Percentiles rank a stretch among this genome's conserved stretches.
Evolutionary conservation across 2,329 filamentous ascomycete species (phyloP).

Genomic region (Paramyrothecium roridum): DNA sequence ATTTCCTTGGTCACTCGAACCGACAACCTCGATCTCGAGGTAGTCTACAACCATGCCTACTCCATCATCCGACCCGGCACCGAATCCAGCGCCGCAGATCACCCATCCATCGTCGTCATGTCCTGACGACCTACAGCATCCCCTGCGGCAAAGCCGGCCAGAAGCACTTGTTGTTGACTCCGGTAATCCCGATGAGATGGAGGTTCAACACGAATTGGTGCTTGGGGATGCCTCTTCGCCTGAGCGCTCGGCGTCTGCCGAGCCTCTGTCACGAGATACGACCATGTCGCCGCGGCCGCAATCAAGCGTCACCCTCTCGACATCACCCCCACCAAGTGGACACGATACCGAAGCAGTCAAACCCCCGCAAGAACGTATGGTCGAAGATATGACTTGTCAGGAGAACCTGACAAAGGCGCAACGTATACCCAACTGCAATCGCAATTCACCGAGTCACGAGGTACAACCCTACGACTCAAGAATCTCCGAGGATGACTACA

Average conservation of each 20-base stretch:
- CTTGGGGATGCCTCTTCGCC: conserved; percentile 19
- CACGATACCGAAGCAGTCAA: conserved; percentile 32
- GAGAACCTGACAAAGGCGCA: conserved; percentile 12
- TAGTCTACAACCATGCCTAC: conserved; percentile 37
- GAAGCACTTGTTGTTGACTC: conserved; percentile 2
- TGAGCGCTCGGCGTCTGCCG: conserved; percentile 20
- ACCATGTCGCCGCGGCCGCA: conserved; percentile 42
- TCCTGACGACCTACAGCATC: conserved; percentile 36
- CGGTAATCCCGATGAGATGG: conserved; percentile 14
- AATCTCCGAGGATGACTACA: conserved; percentile 24
- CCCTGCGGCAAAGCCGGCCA: conserved; percentile 11
- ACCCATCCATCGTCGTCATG: conserved; percentile 38
- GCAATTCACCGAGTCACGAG: conserved; percentile 13
- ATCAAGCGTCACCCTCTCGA: conserved; percentile 26
- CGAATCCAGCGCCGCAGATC: conserved; percentile 32
- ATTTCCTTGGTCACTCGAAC: conserved; percentile 9
- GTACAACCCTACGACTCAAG: conserved; percentile 17
- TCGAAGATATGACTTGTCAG: conserved; percentile 16
- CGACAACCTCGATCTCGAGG: conserved; percentile 11
- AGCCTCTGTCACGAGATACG: conserved; percentile 32
- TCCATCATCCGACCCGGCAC: conserved; percentile 38
- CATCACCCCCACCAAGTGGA: conserved; percentile 27
- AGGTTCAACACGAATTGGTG: conserved; percentile 14
- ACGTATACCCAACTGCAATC: conserved; percentile 2
- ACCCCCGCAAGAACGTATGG: conserved; percentile 19